Base-by-base conservation (phyloP, 73 alveolate genomes). In the Blepharisma stoltei region DNA sequence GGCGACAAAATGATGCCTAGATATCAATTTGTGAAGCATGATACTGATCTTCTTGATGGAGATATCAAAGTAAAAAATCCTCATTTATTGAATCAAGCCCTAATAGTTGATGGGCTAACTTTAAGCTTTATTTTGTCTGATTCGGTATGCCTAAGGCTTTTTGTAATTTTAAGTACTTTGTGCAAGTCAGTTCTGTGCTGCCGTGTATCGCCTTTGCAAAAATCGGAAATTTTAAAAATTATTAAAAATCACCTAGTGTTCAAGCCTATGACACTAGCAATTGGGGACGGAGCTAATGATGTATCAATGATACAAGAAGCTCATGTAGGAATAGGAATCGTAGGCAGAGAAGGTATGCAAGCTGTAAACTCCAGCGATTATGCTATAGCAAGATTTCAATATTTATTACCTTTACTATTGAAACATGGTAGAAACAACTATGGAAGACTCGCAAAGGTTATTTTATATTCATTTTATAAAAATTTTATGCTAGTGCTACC, bases 381-480 rank as follows among this genome's bases (percentile, higher is more conserved):
- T 81, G 88, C 98, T 6, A 87, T 92, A 27, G 88, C 90, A 6
- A 91, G 93, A 83, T 96, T 94, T 76, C 81, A 82, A 70, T 80
- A 81, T 75, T 81, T 96, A 44, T 77, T 88, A 86, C 89, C 90
- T 71, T 83, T 96, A 23, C 69, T 96, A 47, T 87, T 96, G 54
- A 88, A 83, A 66, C 98, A 96, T 93, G 99, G 99, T 6, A 90
- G 99, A 86, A 83, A 84, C 68, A 91, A 90, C 14, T 93, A 93
- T 67, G 82, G 90, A 47, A 85, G 97, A 79, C 82, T 85, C 21
- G 71, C 89, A 45, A 70, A 69, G 23, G 41, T 93, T 55, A 89
- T 93, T 48, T 81, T 90, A 73, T 93, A 91, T 78, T 91, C 83
- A 53, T 93, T 93, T 81, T 93, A 89, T 71, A 93, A 93, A 73